Percentiles rank a stretch among this genome's conserved stretches.
Evolutionary conservation across 768 basidiomycete genomes (phyloP).

Genomic region (Hydnum rufescens): DNA sequence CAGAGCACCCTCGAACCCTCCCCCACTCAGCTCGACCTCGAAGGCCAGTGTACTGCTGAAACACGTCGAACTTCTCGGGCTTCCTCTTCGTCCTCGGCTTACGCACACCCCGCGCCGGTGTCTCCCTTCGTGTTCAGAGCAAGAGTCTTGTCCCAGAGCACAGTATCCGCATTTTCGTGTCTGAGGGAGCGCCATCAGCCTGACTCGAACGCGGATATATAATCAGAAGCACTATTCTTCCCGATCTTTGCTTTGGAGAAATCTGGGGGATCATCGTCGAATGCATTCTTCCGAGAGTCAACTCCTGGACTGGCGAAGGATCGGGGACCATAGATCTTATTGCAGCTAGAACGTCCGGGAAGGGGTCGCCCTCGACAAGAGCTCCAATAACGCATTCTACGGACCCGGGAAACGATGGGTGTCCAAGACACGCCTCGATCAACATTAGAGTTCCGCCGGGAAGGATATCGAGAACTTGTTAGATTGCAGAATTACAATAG

Average conservation of each 20-base stretch:
- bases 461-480: constrained; percentile 59
- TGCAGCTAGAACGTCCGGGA: constrained; percentile 16
- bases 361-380: constrained; percentile 56
- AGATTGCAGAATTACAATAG: constrained; percentile 22
- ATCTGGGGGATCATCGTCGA: constrained; percentile 56
- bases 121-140: constrained; percentile 32
- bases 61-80: too few species aligned
- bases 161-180: too few species aligned
- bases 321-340: too few species aligned
- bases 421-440: constrained; percentile 34
- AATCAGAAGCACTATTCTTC: constrained; percentile 25
- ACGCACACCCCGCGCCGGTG: constrained; percentile 40
- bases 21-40: constrained; percentile 30
- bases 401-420: constrained; percentile 31
- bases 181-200: too few species aligned
- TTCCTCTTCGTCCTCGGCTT: constrained; percentile 18
- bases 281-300: constrained; percentile 39
- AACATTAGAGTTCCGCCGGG: constrained; percentile 39
- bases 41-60: constrained; percentile 22
- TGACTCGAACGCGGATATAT: too few species aligned
- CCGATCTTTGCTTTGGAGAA: constrained; percentile 36
- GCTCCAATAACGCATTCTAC: constrained; percentile 48
- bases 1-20: constrained; percentile 5
- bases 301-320: too few species aligned
- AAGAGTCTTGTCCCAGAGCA: too few species aligned